Conservation (phyloP, 2,329 filamentous ascomycete genomes). For the Verticillium albo-atrum region DNA sequence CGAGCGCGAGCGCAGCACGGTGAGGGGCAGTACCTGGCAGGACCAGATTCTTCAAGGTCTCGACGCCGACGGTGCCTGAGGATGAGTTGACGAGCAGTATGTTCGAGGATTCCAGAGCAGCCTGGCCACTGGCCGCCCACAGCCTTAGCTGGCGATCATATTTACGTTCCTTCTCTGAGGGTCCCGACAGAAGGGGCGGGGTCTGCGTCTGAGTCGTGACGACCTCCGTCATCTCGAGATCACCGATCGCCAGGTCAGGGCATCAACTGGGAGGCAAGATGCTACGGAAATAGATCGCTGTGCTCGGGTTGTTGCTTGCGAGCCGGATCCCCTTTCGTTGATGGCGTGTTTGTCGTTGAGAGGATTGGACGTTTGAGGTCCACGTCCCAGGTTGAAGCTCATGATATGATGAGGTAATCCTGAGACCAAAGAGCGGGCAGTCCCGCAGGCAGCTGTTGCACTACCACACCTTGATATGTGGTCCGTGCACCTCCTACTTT, state of each 20-base stretch:
- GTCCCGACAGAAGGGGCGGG: slow-evolving; percentile 44
- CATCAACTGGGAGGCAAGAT: not conserved
- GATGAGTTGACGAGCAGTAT: slow-evolving; percentile 89
- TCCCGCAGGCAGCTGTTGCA: not conserved
- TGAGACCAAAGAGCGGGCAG: not conserved
- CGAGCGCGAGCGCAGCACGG: not conserved
- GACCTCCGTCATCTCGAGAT: slow-evolving; percentile 36
- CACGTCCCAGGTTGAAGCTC: not conserved
- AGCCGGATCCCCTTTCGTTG: not conserved
- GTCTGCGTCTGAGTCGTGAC: slow-evolving; percentile 32
- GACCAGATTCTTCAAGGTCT: slow-evolving; percentile 95
- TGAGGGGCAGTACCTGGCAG: slow-evolving; percentile 59
- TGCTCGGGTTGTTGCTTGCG: not conserved
- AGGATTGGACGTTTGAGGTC: not conserved
- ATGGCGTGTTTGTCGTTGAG: not conserved
- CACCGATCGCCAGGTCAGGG: not conserved
- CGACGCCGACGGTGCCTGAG: slow-evolving; percentile 80
- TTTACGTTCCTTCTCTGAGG: slow-evolving; percentile 64
- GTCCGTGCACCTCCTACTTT: not conserved
- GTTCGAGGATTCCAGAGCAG: slow-evolving; percentile 83
- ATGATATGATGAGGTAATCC: not conserved
- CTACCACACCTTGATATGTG: not conserved
- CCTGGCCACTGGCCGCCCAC: slow-evolving; percentile 90
- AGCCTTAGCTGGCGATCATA: slow-evolving; percentile 94
- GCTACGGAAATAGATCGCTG: not conserved